Percentiles rank a stretch among this genome's conserved stretches.
These are phyloP conservation scores for Puccinia novopanici DNA, from an alignment of 1,284 basidiomycete species.

Conservation along the genomic window DNA sequence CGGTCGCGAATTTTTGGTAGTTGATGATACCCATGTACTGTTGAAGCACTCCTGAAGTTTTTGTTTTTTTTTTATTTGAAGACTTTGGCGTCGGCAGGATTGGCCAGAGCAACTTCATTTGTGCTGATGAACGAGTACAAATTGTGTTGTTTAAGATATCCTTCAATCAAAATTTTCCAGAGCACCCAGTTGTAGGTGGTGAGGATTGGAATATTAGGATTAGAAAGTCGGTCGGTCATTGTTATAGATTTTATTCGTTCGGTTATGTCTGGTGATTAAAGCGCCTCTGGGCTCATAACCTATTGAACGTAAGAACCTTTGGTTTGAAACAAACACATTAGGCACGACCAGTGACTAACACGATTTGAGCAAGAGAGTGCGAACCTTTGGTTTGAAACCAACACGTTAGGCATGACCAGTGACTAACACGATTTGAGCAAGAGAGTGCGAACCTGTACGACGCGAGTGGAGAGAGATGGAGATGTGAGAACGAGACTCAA, in stretches of 20 bases:
- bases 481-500: too few species aligned
- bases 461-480: too few species aligned
- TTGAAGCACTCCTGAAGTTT: not conserved
- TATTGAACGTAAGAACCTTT: not conserved
- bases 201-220: not conserved
- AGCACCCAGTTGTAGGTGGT: too few species aligned
- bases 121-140: not conserved
- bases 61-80: not conserved
- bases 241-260: not conserved
- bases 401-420: too few species aligned
- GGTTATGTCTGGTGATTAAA: not conserved
- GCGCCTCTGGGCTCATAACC: slow-evolving; percentile 4
- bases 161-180: too few species aligned
- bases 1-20: not conserved
- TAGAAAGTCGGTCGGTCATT: not conserved
- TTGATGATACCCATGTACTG: too few species aligned
- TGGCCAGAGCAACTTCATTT: not conserved
- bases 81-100: not conserved
- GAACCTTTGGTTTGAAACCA: too few species aligned
- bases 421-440: too few species aligned
- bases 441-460: too few species aligned
- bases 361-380: too few species aligned
- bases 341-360: too few species aligned
- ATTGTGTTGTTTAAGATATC: not conserved
- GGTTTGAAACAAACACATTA: too few species aligned